Evolutionary conservation across 345 rosid species (phyloP).

Genomic region (Eucalyptus shirleyi): DNA sequence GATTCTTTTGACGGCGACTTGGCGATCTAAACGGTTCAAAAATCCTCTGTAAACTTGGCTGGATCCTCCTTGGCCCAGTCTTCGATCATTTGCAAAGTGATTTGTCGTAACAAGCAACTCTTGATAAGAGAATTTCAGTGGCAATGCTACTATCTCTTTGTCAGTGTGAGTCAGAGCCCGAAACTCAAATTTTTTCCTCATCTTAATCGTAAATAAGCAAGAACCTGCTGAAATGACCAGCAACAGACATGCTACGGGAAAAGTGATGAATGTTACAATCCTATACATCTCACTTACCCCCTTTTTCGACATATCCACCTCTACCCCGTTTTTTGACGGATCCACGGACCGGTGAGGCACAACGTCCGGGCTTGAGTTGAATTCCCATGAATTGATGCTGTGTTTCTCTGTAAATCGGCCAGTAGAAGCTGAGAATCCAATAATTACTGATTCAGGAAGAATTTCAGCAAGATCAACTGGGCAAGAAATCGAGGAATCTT

Average conservation of each 20-base stretch:
- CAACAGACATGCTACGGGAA: neutral
- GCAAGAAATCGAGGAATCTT: neutral
- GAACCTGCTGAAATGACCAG: neutral
- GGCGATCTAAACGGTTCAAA: neutral
- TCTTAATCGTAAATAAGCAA: neutral
- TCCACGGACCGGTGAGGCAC: fast-evolving
- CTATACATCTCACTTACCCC: too few relatives aligned
- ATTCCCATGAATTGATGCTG: neutral
- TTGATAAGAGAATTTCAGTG: neutral
- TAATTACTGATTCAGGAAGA: neutral
- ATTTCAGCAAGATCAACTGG: neutral
- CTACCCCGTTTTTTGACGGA: neutral
- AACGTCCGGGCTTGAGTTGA: neutral
- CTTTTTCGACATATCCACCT: neutral
- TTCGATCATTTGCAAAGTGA: neutral
- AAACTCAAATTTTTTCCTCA: neutral
- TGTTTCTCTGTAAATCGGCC: fast-evolving
- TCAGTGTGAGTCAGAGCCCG: neutral
- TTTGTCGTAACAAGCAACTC: neutral
- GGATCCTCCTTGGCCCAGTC: neutral
- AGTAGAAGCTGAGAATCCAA: neutral
- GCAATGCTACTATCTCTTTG: neutral
- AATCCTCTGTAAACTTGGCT: neutral
- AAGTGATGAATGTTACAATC: too few relatives aligned
- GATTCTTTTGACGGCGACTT: neutral